phyloP scores from a whole-genome alignment of 768 basidiomycete genomes.

The Suillus cothurnatus region DNA sequence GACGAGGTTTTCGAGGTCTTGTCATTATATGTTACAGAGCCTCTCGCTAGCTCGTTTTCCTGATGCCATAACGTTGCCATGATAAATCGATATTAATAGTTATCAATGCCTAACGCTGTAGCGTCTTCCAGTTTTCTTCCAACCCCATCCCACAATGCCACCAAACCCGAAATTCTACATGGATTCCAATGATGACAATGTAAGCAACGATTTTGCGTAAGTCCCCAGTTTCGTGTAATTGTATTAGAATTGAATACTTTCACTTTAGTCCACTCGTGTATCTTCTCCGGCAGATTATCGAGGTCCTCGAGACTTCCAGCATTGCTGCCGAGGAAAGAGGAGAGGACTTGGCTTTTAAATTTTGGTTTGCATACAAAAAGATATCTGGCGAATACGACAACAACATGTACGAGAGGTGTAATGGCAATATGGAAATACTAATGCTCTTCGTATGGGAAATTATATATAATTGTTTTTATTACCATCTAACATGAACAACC shows the following conservation, averaged over 20 bases:
- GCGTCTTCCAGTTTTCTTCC: neutral
- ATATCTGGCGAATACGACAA: neutral
- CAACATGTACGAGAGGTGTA: neutral
- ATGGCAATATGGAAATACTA: conserved; percentile 1
- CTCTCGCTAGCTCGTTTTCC: no score
- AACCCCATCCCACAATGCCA: neutral
- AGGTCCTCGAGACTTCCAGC: neutral
- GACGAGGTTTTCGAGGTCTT: no score
- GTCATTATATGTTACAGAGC: no score
- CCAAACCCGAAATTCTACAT: neutral
- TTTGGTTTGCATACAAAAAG: neutral
- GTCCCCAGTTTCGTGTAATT: neutral
- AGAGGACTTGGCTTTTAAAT: neutral
- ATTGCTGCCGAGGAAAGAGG: neutral
- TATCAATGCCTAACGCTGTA: neutral
- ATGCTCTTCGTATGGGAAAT: neutral
- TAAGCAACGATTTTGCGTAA: neutral
- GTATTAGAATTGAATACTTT: neutral
- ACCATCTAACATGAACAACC: neutral
- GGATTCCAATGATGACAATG: neutral
- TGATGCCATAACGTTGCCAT: no score
- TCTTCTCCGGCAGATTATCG: neutral
- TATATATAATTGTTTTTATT: neutral
- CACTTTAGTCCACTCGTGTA: neutral
- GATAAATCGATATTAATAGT: no score